Base-by-base conservation (phyloP, 1,284 basidiomycete genomes). In the Fomitopsis pinicola region DNA sequence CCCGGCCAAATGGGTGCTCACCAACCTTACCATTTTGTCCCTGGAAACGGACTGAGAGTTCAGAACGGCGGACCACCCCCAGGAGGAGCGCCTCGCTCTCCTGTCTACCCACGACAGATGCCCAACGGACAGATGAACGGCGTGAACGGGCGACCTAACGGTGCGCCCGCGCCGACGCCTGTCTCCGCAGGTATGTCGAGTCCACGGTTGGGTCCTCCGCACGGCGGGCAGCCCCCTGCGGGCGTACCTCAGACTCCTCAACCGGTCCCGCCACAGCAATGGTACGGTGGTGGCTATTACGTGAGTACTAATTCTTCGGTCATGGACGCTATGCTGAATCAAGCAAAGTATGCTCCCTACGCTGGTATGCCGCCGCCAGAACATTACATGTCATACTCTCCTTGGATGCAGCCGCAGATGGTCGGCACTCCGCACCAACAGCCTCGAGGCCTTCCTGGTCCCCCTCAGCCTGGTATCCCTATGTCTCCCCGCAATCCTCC, bases 401-500 rank as follows among this genome's bases (percentile, higher is more conserved):
- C 75, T 68, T 66, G 62, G 52, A 72, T 81, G 69, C 79, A 76
- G 15, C 81, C 75, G 57, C 79, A 76, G 54, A 73, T 75, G 17
- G 75, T 73, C 28, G 73, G 68, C 22, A 69, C 73, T 59, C 69
- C 63, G 9, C 74, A 65, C n/a, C 75, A 67, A 57, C 72, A 63
- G 30, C 73, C 72, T 22, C 72, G 69, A 50, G 73, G 73, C 38
- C 67, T 74, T 22, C 78, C 78, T 50, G 77, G 76, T n/a, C 75
- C 78, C 14, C 76, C 76, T 38, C 78, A 80, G 22, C 57, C 74
- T 35, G 73, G 72, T 22, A 78, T 84, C 73, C 76, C 82, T 5
- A 82, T 89, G 77, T 90, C 88, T 10, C 89, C 88, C 26, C 83
- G 86, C 63, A 84, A 82, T 68, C 80, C 77, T 40, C 83, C 84